Base-by-base conservation (phyloP, 495 filamentous ascomycete species). In the Neurospora discreta region DNA sequence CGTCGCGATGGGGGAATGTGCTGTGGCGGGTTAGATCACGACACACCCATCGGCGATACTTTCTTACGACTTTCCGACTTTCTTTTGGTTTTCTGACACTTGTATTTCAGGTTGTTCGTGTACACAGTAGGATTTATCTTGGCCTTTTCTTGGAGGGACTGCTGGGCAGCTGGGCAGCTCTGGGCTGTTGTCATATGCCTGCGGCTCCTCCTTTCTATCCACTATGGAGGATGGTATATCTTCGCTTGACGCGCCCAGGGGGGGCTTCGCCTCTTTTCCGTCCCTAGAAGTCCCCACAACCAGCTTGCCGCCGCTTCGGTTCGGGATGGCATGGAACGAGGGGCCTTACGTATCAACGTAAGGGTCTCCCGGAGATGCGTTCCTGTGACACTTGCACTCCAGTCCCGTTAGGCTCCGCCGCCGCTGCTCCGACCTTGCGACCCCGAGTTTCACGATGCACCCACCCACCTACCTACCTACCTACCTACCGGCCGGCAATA, bases 361-460 rank as follows among this genome's bases (percentile, higher is more conserved):
- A 36, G 33, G 33, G 33, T 36, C 33, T 36, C 33, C 4, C 33
- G 33, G 33, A 43, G 41, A 23, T 46, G 9, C 4, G 33, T 36
- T 36, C 46, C 46, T 58, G 46, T 58, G 46, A 58, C 33, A 36
- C 46, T 52, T 26, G 20, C 8, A 2, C 3, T 10, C 33, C 33
- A 36, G 33, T 39, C 39, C 39, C 39, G 2, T 39, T 11, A 58
- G 46, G 44, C 46, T 58, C 23, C 46, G 46, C 46, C 0, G 5
- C 23, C 2, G 23, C n/a, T n/a, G n/a, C n/a, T n/a, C n/a, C n/a
- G n/a, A n/a, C n/a, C n/a, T n/a, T n/a, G n/a, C 23, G 13, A 26
- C 26, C 15, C 80, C 52, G 52, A 33, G 26, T 60, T 60, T 60
- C 52, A 60, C 26, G 26, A 60, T 60, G 52, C 52, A 60, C 20